Evolutionary conservation across 2,329 filamentous ascomycete species (phyloP), one percentile per base, ranked within the genome.

Genomic region (Dactylellina haptotyla): DNA sequence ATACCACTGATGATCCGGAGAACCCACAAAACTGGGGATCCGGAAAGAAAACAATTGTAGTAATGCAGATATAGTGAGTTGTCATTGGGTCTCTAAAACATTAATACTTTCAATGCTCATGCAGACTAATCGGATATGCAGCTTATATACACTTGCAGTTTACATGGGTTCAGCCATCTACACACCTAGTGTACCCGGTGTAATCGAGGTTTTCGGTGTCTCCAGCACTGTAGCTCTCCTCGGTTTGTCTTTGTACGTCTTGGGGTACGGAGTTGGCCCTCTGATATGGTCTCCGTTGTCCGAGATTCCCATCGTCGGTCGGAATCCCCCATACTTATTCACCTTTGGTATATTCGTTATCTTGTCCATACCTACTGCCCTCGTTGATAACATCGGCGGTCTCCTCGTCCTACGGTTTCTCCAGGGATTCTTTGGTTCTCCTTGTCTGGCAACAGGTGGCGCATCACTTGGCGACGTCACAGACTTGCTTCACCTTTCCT

Each of bases 261-360:
- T 89, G 0, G 88, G 86, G 0, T 87, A 87, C 74, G 88, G 88
- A 10, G 80, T 88, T 14, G 89, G 88, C 0, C 88, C 89, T 0
- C 80, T 91, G 25, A 74, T 91, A 23, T 90, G 87, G 80, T 87
- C 87, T 0, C 89, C 89, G 0, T 80, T 91, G 43, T 86, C 84
- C 53, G 89, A 92, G 80, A 86, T 91, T 20, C 88, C 89, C 0
- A 78, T 84, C 48, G 85, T 91, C 56, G 89, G 90, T 1, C 84
- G 89, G 4, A 91, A 88, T 76, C 86, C 87, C 0, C 85, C 89
- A 4, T 92, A 92, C 79, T 85, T 90, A 34, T 79, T 86, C 75
- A 89, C 88, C 8, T 89, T 91, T 81, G 85, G 85, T 67, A 81
- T 91, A 26, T 92, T 91, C 79, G 86, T 89, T 53, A 84, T 91